Evolutionary conservation across 495 filamentous ascomycete species (phyloP).

Genomic region (Mycothermus thermophilus): DNA sequence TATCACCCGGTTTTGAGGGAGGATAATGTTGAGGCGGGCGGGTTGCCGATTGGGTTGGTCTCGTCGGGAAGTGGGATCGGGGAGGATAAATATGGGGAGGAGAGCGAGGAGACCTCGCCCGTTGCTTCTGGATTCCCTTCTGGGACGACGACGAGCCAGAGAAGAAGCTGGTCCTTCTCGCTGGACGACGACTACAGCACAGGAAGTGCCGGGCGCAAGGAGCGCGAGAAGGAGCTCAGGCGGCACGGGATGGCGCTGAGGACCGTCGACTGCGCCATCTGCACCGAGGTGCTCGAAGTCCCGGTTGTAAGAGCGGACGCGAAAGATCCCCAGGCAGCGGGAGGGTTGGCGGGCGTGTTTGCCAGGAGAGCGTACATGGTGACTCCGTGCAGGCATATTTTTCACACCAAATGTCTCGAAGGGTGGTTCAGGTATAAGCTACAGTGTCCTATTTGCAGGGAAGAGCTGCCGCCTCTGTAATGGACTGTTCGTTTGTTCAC

Average conservation of each 20-base stretch:
- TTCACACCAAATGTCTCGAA: constrained; percentile 85
- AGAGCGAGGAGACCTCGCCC: constrained; percentile 16
- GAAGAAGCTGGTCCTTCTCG: constrained; percentile 8
- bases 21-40: constrained; percentile 62
- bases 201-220: constrained; percentile 10
- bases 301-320: constrained; percentile 54
- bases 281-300: constrained; percentile 79
- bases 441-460: constrained; percentile 92
- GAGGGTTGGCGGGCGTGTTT: constrained; percentile 55
- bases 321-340: constrained; percentile 31
- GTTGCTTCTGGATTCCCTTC: too few relatives aligned
- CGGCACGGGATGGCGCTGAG: constrained; percentile 29
- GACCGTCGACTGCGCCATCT: constrained; percentile 79
- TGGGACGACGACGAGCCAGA: constrained; percentile 6
- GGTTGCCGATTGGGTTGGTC: constrained; percentile 58
- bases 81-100: constrained; percentile 5
- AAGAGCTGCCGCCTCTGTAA: constrained; percentile 71
- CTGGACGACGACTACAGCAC: neutral
- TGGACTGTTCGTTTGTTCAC: neutral
- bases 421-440: constrained; percentile 90
- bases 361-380: constrained; percentile 84
- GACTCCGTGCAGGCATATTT: constrained; percentile 91
- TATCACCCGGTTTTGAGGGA: constrained; percentile 89
- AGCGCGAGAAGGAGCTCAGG: constrained; percentile 19
- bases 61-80: neutral